Evolutionary conservation across 2,329 filamentous ascomycete genomes (phyloP).

Genomic region (Trichocomaceae sp.): DNA sequence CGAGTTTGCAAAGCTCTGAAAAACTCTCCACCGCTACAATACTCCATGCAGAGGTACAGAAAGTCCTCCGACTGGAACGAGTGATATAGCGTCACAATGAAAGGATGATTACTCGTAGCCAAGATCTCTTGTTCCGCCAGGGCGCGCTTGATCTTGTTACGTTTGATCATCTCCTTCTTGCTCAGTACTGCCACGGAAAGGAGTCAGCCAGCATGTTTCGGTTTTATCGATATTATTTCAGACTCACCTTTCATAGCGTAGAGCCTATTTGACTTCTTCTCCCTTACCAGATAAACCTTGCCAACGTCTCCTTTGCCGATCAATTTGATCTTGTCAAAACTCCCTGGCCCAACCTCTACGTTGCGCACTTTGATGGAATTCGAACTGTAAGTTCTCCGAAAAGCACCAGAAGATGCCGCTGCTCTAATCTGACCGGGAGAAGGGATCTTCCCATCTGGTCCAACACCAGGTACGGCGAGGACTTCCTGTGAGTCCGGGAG

Average conservation of each 20-base stretch:
- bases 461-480: conserved; percentile 29
- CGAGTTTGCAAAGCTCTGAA: conserved; percentile 94
- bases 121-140: conserved; percentile 96
- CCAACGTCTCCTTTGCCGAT: conserved; percentile 98
- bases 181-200: conserved; percentile 66
- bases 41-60: conserved; percentile 99
- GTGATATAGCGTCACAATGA: conserved; percentile 97
- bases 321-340: conserved; percentile 99
- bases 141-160: conserved; percentile 98
- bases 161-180: conserved; percentile 99
- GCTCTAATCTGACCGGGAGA: conserved; percentile 60
- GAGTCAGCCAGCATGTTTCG: conserved; percentile 30
- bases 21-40: conserved; percentile 97
- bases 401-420: conserved; percentile 55
- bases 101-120: conserved; percentile 96
- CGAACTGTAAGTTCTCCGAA: conserved; percentile 93
- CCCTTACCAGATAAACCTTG: conserved; percentile 93
- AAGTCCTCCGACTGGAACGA: conserved; percentile 99
- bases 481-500: conserved; percentile 44
- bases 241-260: conserved; percentile 96
- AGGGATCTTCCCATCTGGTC: conserved; percentile 57
- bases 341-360: conserved; percentile 89
- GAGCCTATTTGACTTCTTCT: conserved; percentile 92
- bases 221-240: conserved; percentile 3
- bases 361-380: conserved; percentile 98